Evolutionary conservation across 345 rosid genomes (phyloP).

Genomic region (Populus tremula): DNA sequence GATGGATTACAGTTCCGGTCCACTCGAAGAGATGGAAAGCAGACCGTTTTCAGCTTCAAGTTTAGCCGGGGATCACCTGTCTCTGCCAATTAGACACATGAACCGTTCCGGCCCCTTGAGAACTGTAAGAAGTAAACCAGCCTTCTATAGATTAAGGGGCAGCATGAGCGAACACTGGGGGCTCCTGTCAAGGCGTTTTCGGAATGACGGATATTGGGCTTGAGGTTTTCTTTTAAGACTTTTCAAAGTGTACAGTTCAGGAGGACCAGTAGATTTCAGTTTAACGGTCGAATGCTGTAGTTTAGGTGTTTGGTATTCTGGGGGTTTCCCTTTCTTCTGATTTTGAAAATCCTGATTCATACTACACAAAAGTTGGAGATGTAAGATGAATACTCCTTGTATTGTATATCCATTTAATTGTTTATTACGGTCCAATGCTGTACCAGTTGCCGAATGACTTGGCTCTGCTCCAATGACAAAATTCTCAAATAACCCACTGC

Average conservation of each 20-base stretch:
- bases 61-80: slow-evolving; percentile 43
- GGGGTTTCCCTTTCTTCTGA: slow-evolving; percentile 24
- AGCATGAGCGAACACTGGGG: slow-evolving; percentile 96
- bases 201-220: slow-evolving; percentile 36
- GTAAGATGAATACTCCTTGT: slow-evolving; percentile 30
- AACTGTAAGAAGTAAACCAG: slow-evolving; percentile 63
- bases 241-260: slow-evolving; percentile 28
- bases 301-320: slow-evolving; percentile 8
- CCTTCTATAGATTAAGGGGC: slow-evolving; percentile 68
- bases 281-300: slow-evolving; percentile 1
- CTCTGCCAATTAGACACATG: slow-evolving; percentile 57
- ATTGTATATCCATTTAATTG: slow-evolving; percentile 16
- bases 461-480: background rate
- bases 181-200: slow-evolving; percentile 39
- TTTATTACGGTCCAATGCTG: slow-evolving; percentile 12
- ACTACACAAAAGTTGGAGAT: slow-evolving; percentile 31
- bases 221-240: slow-evolving; percentile 7
- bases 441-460: background rate
- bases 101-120: slow-evolving; percentile 93
- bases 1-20: slow-evolving; percentile 95
- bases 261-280: background rate
- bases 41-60: slow-evolving; percentile 64
- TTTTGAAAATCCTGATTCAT: slow-evolving; percentile 36
- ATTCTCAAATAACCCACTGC: too few species aligned
- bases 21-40: slow-evolving; percentile 65